Conservation (phyloP, 306 rosid genomes). For the Sophora flavescens region DNA sequence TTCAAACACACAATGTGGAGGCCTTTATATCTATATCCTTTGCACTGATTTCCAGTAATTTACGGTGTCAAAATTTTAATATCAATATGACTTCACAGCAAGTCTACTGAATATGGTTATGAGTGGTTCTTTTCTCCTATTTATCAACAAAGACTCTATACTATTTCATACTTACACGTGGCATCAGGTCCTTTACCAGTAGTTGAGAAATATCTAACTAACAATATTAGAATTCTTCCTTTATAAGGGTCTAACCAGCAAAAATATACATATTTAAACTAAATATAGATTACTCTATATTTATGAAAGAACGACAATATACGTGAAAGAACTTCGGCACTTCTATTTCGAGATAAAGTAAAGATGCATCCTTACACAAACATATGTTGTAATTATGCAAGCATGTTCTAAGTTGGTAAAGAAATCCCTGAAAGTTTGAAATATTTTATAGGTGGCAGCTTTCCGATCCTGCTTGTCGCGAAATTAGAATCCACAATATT, state of each 20-base stretch:
- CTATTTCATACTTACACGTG: slow-evolving; percentile 19
- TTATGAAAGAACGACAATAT: background rate
- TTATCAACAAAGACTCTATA: background rate
- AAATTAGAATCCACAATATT: background rate
- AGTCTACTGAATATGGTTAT: slow-evolving; percentile 6
- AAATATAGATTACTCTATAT: slow-evolving; percentile 10
- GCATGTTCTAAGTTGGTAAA: background rate
- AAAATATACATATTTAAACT: slow-evolving; percentile 29
- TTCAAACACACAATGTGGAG: too few relatives aligned
- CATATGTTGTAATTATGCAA: background rate
- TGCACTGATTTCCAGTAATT: too few relatives aligned
- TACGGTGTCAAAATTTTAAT: too few relatives aligned
- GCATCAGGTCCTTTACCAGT: background rate
- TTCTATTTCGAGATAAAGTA: background rate
- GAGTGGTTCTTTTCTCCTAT: background rate
- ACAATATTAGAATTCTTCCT: background rate
- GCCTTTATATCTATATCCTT: too few relatives aligned
- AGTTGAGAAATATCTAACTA: slow-evolving; percentile 22
- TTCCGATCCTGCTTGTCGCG: slow-evolving; percentile 13
- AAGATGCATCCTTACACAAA: background rate
- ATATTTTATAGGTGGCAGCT: background rate
- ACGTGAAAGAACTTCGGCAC: background rate
- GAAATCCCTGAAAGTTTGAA: slow-evolving; percentile 1
- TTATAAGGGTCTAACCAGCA: background rate
- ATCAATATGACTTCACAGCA: too few relatives aligned